A percentile compares a stretch with the other conserved stretches of the same genome.
Conservation (phyloP, 31 red algal species). For the Odonthalia washingtoniensis region DNA sequence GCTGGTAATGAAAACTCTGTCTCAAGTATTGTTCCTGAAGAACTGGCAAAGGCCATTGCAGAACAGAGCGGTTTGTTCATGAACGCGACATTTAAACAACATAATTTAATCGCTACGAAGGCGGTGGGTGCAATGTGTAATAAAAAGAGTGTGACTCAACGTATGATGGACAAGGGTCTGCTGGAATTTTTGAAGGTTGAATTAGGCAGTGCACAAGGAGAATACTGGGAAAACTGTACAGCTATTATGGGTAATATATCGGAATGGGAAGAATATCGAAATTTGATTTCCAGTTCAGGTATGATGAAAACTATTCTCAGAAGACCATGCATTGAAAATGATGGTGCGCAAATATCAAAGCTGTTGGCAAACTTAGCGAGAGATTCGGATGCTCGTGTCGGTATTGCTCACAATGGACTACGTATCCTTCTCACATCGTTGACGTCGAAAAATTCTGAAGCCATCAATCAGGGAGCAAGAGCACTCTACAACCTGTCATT, state of each 20-base stretch:
- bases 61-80: constrained; percentile 55
- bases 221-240: constrained; percentile 60
- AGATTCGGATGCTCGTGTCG: constrained; percentile 47
- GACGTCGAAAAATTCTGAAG: constrained; percentile 46
- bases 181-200: constrained; percentile 61
- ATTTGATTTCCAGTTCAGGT: constrained; percentile 39
- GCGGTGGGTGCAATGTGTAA: constrained; percentile 69
- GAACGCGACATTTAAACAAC: constrained; percentile 49
- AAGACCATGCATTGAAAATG: constrained; percentile 56
- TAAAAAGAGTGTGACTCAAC: constrained; percentile 43
- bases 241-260: constrained; percentile 38
- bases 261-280: constrained; percentile 18
- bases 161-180: constrained; percentile 65
- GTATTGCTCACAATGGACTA: constrained; percentile 60
- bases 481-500: constrained; percentile 70
- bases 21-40: background rate
- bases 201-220: constrained; percentile 41
- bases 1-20: background rate
- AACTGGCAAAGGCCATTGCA: constrained; percentile 43
- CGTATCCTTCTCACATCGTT: constrained; percentile 46
- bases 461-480: constrained; percentile 52
- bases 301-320: constrained; percentile 45
- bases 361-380: constrained; percentile 67
- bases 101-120: constrained; percentile 42
- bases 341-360: constrained; percentile 28